Evolutionary conservation across 2,329 filamentous ascomycete species (phyloP), one percentile per base, ranked within the genome.

Genomic region (Ceratocystis ficicola): DNA sequence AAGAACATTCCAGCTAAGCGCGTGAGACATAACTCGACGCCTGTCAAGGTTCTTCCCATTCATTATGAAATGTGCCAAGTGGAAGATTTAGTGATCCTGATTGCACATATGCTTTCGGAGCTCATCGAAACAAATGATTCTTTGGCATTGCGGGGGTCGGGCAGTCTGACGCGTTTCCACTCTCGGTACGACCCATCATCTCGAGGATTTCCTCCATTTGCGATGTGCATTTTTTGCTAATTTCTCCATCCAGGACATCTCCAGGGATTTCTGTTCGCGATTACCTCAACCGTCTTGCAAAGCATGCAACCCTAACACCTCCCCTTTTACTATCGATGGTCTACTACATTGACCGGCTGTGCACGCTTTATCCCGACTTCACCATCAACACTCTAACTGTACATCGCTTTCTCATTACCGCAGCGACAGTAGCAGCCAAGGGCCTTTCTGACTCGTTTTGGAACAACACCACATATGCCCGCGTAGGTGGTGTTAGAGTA

Each of bases 291-390:
- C 87, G 94, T 69, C 81, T 99, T 67, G 94, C 95, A 28, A 90
- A 91, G 67, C 94, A 99, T 74, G 94, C 94, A 30, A 96, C 93
- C 0, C 81, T 99, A 2, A 91, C 90, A 5, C 92, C 94, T 12
- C 93, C 94, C 0, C 87, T 99, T 63, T 81, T 99, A n/a, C 83
- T 99, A 44, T 94, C 92, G 71, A 97, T 99, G 90, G 94, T 99
- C 66, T 99, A 95, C 74, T 99, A 97, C 73, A 97, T 99, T 72
- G 94, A 99, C 76, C 87, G 91, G 41, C 82, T 99, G 25, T 99
- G 93, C 75, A 87, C 89, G 10, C 80, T 95, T 67, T 99, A 96
- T 74, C 88, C 90, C 2, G 89, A 93, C 60, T 99, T 99, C 75
- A 96, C 92, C 32, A 95, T 99, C 71, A 96, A 92, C 73, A 96